Percentiles rank a stretch among this genome's conserved stretches.
Conservation (phyloP, 2,329 filamentous ascomycete genomes). For the Trichoderma citrinoviride region DNA sequence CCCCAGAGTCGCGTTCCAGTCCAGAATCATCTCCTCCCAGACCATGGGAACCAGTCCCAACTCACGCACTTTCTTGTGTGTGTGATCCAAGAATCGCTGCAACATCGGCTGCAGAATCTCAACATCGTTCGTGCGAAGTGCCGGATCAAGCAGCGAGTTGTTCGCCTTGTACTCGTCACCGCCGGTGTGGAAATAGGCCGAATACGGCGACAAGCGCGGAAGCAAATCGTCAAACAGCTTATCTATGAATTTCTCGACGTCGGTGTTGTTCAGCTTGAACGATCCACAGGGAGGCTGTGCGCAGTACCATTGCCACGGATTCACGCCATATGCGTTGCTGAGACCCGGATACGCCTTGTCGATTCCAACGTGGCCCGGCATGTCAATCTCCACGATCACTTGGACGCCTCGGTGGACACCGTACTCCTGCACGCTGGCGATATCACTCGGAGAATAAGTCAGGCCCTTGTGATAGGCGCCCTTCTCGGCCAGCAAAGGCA, state of each 20-base stretch:
- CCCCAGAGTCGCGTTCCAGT: slow-evolving; percentile 73
- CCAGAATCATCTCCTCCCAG: slow-evolving; percentile 82
- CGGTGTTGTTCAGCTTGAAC: slow-evolving; percentile 71
- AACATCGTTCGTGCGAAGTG: slow-evolving; percentile 63
- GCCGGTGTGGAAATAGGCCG: slow-evolving; percentile 78
- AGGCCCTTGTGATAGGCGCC: slow-evolving; percentile 69
- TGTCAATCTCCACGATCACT: slow-evolving; percentile 59
- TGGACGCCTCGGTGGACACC: slow-evolving; percentile 60
- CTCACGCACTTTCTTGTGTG: slow-evolving; percentile 62
- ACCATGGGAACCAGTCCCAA: slow-evolving; percentile 70
- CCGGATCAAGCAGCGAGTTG: slow-evolving; percentile 63
- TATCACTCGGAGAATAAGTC: slow-evolving; percentile 64
- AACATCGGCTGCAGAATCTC: slow-evolving; percentile 69
- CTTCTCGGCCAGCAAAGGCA: slow-evolving; percentile 67
- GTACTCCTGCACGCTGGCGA: slow-evolving; percentile 67
- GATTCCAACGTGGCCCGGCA: slow-evolving; percentile 58
- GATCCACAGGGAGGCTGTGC: slow-evolving; percentile 66
- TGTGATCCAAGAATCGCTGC: slow-evolving; percentile 71
- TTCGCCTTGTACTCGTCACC: slow-evolving; percentile 84
- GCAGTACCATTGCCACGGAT: slow-evolving; percentile 59
- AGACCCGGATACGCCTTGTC: slow-evolving; percentile 51
- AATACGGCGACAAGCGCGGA: slow-evolving; percentile 66
- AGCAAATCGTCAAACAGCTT: slow-evolving; percentile 73
- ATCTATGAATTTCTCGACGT: slow-evolving; percentile 69
- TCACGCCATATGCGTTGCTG: slow-evolving; percentile 54